Percentiles rank a stretch among this genome's conserved stretches.
Evolutionary conservation across 371 early-diverging fungal species (phyloP).

Genomic region (Conidiobolus incongruus): DNA sequence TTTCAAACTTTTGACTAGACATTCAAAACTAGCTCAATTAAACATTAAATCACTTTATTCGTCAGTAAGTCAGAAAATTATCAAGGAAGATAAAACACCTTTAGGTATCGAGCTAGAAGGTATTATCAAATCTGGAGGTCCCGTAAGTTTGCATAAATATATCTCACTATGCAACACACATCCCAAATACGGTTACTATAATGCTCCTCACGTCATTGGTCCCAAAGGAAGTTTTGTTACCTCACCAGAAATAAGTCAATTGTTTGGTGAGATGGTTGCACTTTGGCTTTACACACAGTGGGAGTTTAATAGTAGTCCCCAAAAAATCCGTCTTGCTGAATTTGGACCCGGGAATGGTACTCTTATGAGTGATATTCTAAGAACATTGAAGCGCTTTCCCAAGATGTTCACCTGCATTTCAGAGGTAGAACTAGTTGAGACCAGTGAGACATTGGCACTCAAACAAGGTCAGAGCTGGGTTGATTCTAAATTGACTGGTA

Average conservation of each 20-base stretch:
- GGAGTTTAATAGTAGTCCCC: slow-evolving; percentile 30
- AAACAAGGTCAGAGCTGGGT: neutral
- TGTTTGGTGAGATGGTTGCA: slow-evolving; percentile 87
- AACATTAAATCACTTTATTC: too few relatives aligned
- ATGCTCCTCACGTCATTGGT: too few relatives aligned
- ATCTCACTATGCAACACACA: too few relatives aligned
- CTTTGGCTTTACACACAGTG: slow-evolving; percentile 62
- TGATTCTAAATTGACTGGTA: neutral
- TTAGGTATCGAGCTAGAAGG: too few relatives aligned
- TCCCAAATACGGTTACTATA: too few relatives aligned
- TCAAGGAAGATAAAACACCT: too few relatives aligned
- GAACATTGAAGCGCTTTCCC: slow-evolving; percentile 30
- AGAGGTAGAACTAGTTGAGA: slow-evolving; percentile 48
- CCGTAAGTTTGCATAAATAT: too few relatives aligned
- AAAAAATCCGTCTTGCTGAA: slow-evolving; percentile 49
- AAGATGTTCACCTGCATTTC: slow-evolving; percentile 22
- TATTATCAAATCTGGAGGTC: too few relatives aligned
- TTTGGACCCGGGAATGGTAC: slow-evolving; percentile 92
- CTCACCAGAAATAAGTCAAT: slow-evolving; percentile 89
- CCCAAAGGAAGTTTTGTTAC: slow-evolving; percentile 83
- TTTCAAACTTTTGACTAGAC: too few relatives aligned
- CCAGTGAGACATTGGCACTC: slow-evolving; percentile 16
- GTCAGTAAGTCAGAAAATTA: too few relatives aligned
- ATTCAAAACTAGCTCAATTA: too few relatives aligned
- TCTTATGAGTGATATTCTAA: slow-evolving; percentile 74